phyloP scores from a whole-genome alignment of 345 rosid genomes.

The Pseudoturritis turrita region DNA sequence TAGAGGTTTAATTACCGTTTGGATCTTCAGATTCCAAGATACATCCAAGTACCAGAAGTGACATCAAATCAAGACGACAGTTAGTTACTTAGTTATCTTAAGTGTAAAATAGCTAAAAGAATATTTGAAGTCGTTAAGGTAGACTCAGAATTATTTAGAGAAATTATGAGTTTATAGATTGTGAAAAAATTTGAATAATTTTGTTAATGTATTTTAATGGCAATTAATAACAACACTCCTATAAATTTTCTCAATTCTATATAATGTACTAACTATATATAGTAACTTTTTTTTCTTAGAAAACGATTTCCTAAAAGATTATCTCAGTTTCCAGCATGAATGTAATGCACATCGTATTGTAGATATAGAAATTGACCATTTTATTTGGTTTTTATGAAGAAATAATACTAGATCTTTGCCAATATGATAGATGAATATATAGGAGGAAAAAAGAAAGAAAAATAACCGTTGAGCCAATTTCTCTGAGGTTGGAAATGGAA shows the following conservation, averaged over 20 bases:
- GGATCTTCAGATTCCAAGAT: slow-evolving; percentile 12
- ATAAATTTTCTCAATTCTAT: too few species aligned
- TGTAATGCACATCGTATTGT: too few species aligned
- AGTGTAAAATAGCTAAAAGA: background rate
- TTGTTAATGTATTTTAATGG: too few species aligned
- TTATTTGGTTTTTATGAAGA: background rate
- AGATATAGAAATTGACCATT: background rate
- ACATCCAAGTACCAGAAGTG: background rate
- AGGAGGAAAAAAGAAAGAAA: background rate
- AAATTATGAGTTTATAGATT: too few species aligned
- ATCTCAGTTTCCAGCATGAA: too few species aligned
- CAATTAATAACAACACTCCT: too few species aligned
- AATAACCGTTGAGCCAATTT: slow-evolving; percentile 42
- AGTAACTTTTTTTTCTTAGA: too few species aligned
- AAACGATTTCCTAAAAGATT: too few species aligned
- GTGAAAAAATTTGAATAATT: too few species aligned
- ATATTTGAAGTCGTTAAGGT: too few species aligned
- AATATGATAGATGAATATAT: background rate
- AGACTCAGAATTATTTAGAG: too few species aligned
- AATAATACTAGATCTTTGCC: background rate
- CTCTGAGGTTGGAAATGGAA: slow-evolving; percentile 39
- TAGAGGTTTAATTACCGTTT: slow-evolving; percentile 10
- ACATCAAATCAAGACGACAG: background rate
- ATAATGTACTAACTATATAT: too few species aligned
- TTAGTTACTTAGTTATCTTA: background rate